These are phyloP conservation scores for Liquidambar formosana DNA, from an alignment of 164 flowering plant genomes.

Conservation along the genomic window DNA sequence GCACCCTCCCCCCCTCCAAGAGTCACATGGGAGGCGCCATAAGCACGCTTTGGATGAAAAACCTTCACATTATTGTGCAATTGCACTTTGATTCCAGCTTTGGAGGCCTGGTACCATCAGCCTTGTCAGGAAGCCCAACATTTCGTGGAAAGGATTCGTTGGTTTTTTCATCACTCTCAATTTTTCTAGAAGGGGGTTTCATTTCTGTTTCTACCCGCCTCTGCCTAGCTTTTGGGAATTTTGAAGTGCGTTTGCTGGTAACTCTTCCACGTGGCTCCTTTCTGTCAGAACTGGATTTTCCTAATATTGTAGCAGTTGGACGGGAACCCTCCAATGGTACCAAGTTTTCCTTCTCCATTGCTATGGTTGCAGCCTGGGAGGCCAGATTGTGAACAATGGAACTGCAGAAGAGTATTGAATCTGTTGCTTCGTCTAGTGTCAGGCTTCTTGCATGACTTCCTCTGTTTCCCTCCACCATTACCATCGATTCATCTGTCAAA, in stretches of 20 bases:
- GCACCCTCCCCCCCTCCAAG: constrained; percentile 6
- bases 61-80: constrained; percentile 80
- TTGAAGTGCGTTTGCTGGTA: constrained; percentile 43
- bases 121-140: constrained; percentile 40
- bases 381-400: constrained; percentile 85
- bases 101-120: constrained; percentile 58
- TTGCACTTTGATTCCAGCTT: constrained; percentile 92
- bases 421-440: constrained; percentile 92
- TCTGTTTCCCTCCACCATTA: constrained; percentile 42
- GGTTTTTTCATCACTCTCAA: constrained; percentile 44
- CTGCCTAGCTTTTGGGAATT: constrained; percentile 55
- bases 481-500: constrained; percentile 65
- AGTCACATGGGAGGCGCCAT: neutral
- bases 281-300: constrained; percentile 44
- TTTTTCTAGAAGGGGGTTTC: constrained; percentile 30
- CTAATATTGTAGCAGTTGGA: constrained; percentile 62
- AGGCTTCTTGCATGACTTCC: constrained; percentile 61
- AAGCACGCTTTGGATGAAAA: constrained; percentile 8
- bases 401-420: constrained; percentile 87
- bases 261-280: constrained; percentile 40
- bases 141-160: constrained; percentile 33
- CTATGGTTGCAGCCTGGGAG: constrained; percentile 75
- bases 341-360: constrained; percentile 62
- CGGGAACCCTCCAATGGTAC: constrained; percentile 45
- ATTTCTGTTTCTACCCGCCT: constrained; percentile 44